Evolutionary conservation across 805 yeast genomes (phyloP), one percentile per base, ranked within the genome.

Genomic region (Yarrowia yakushimensis): DNA sequence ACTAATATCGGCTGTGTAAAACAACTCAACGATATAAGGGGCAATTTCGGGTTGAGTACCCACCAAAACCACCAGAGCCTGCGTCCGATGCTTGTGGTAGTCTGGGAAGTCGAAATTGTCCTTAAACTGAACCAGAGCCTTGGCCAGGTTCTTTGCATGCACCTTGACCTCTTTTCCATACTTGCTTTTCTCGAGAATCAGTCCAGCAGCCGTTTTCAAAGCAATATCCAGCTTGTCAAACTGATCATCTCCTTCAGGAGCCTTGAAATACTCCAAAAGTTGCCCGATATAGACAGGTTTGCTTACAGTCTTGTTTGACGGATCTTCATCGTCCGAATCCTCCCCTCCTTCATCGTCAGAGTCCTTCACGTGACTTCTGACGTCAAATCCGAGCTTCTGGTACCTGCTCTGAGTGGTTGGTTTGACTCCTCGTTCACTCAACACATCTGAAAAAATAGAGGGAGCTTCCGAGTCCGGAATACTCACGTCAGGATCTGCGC

Each of bases 1-100:
- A 0, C 96, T 90, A 65, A 87, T 83, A 69, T 93, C 99, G 0
- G 92, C 91, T 0, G 80, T 77, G 34, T 83, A 75, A 17, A 91
- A 74, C 17, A 85, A 71, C 27, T 76, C 70, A 41, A 82, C 72
- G 7, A 76, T 68, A 7, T 74, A 67, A 0, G 73, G 66, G 0
- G 61, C 71, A 27, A 79, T 77, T 0, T 75, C 69, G 0, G 90
- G 84, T 52, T 78, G 78, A 0, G 85, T 76, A 0, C 81, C 85
- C 17, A 88, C 75, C 0, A 90, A 77, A 1, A 94, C 83, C 7
- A 86, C 82, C 70, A 91, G 68, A 13, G 86, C 78, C 45, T 83
- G 81, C n/a, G 90, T 76, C 62, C 84, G 81, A 76, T 82, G 74
- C n/a, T 82, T 79, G 63, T 87, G 88, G 72, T 90, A 91, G 9